These are phyloP conservation scores for Acanthamoeba divionensis DNA, from an alignment of 208 protist species.

Conservation along the genomic window DNA sequence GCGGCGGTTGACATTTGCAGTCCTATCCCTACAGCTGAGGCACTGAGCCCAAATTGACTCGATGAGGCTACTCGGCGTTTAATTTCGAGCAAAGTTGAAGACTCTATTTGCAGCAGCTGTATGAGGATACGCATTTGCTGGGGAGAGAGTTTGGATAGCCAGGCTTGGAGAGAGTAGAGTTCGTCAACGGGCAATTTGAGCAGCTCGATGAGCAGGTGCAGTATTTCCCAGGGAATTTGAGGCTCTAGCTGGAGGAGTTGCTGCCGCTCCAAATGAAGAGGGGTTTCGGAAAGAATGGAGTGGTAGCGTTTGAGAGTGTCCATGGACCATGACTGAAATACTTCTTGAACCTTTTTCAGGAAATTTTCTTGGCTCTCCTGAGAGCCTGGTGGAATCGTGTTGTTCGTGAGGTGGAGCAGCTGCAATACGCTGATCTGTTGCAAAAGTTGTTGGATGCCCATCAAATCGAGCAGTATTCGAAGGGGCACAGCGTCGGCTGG, in stretches of 20 bases:
- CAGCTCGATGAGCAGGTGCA: constrained; percentile 65
- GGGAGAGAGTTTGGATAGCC: constrained; percentile 56
- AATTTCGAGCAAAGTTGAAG: constrained; percentile 55
- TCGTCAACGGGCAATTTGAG: constrained; percentile 61
- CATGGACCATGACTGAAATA: constrained; percentile 53
- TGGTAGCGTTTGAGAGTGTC: constrained; percentile 52
- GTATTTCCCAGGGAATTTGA: constrained; percentile 59
- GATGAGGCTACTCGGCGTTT: constrained; percentile 58
- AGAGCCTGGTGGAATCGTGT: constrained; percentile 63
- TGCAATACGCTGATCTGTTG: constrained; percentile 55
- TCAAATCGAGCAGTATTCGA: constrained; percentile 41
- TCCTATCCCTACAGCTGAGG: too few species aligned
- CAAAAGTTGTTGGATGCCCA: constrained; percentile 51
- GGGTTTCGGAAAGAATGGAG: constrained; percentile 57
- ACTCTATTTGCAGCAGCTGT: constrained; percentile 64
- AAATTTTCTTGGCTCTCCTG: constrained; percentile 59
- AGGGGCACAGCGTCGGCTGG: constrained; percentile 46
- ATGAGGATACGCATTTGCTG: constrained; percentile 60
- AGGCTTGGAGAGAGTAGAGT: constrained; percentile 56
- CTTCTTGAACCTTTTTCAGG: constrained; percentile 65
- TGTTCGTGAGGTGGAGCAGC: constrained; percentile 70
- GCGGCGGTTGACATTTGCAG: neutral
- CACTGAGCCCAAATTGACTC: neutral
- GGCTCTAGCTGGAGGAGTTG: constrained; percentile 64
- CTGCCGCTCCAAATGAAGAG: constrained; percentile 59